Conservation (phyloP, 208 protist genomes). For the Wallacemonas sp. region DNA sequence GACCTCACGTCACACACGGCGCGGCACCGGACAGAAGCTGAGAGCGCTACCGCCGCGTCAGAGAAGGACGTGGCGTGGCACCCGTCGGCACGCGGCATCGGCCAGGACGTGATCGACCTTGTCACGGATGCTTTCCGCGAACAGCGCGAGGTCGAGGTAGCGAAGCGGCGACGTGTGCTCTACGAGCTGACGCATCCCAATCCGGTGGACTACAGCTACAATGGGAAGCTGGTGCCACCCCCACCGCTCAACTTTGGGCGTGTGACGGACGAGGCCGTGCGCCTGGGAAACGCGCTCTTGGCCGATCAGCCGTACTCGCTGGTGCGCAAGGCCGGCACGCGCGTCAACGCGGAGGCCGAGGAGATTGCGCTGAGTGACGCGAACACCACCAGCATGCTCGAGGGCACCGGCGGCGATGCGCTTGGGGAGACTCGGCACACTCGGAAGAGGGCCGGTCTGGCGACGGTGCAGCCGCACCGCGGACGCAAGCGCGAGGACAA, state of each 20-base stretch:
- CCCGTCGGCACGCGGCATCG: constrained; percentile 62
- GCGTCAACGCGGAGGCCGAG: constrained; percentile 39
- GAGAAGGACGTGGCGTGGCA: constrained; percentile 38
- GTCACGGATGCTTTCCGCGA: constrained; percentile 84
- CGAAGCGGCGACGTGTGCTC: constrained; percentile 64
- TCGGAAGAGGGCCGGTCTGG: neutral
- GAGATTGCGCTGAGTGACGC: constrained; percentile 17
- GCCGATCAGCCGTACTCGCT: constrained; percentile 75
- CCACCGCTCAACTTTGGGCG: constrained; percentile 87
- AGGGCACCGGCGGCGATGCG: constrained; percentile 5
- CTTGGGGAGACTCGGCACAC: no score
- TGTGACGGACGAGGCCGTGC: constrained; percentile 66
- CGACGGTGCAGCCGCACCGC: constrained; percentile 28
- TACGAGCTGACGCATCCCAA: constrained; percentile 87
- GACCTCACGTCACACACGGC: neutral
- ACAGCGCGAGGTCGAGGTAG: constrained; percentile 61
- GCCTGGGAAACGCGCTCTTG: constrained; percentile 74
- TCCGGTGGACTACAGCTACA: constrained; percentile 85
- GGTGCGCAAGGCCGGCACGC: constrained; percentile 64
- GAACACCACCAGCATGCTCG: constrained; percentile 17
- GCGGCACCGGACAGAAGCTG: neutral
- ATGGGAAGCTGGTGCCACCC: constrained; percentile 82
- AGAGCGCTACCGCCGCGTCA: constrained; percentile 17
- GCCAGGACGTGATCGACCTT: constrained; percentile 80
- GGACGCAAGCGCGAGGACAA: constrained; percentile 49